Conservation (phyloP, 2,329 filamentous ascomycete genomes). For the Colletotrichum limetticola region DNA sequence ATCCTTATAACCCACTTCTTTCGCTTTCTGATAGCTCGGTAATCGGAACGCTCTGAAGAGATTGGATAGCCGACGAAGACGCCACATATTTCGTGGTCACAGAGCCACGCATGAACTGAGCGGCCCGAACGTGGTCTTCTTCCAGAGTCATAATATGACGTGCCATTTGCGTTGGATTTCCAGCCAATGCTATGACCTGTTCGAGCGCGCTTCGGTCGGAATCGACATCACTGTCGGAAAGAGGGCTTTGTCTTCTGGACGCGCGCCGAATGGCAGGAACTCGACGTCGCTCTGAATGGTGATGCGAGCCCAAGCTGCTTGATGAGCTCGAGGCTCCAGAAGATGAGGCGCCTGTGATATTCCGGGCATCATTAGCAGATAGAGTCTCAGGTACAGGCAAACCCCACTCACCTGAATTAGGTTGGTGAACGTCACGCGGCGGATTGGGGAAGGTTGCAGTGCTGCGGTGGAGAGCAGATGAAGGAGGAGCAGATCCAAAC, state of each 20-base stretch:
- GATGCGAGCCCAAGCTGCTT: background rate
- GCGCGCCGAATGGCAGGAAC: slow-evolving; percentile 1
- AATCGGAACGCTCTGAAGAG: slow-evolving; percentile 58
- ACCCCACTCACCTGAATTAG: slow-evolving; percentile 7
- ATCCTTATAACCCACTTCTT: slow-evolving; percentile 52
- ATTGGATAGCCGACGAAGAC: slow-evolving; percentile 57
- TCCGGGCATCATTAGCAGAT: background rate
- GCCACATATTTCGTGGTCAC: slow-evolving; percentile 57
- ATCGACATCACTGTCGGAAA: slow-evolving; percentile 17
- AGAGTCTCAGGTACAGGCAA: background rate
- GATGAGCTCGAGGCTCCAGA: background rate
- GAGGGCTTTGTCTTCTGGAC: slow-evolving; percentile 22
- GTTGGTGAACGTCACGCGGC: slow-evolving; percentile 2
- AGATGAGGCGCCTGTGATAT: background rate
- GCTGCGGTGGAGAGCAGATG: slow-evolving; percentile 14
- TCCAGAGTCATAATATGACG: background rate
- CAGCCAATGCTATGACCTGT: background rate
- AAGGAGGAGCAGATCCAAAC: slow-evolving; percentile 33
- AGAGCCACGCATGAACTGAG: slow-evolving; percentile 59
- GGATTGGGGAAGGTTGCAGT: background rate
- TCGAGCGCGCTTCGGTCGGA: slow-evolving; percentile 32
- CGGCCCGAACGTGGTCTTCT: slow-evolving; percentile 45
- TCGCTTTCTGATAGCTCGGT: slow-evolving; percentile 57
- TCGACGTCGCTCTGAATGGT: slow-evolving; percentile 11
- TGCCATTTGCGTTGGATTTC: background rate